A percentile compares a stretch with the other conserved stretches of the same genome.
These are phyloP conservation scores for Gnaphalium uliginosum DNA, from an alignment of 129 eudicot genomes.

Conservation along the genomic window DNA sequence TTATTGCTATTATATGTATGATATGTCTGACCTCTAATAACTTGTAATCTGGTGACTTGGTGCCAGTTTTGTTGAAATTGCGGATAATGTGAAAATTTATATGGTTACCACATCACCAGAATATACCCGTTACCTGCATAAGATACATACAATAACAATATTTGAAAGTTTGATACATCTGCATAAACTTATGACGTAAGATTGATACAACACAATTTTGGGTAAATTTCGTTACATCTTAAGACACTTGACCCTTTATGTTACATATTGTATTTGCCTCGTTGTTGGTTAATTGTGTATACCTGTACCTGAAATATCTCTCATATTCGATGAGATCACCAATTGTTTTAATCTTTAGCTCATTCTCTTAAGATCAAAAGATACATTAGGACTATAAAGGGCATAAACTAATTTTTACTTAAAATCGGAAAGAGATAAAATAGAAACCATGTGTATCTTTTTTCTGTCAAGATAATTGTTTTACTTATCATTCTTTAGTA, in stretches of 20 bases:
- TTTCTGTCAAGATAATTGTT: neutral
- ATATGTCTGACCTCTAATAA: too few relatives aligned
- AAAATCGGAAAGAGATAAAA: neutral
- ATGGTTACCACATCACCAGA: too few relatives aligned
- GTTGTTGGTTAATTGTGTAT: neutral
- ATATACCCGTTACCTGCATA: too few relatives aligned
- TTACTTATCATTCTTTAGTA: neutral
- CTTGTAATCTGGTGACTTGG: too few relatives aligned
- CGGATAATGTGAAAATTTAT: too few relatives aligned
- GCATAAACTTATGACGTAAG: too few relatives aligned
- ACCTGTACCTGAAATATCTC: neutral
- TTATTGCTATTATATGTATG: too few relatives aligned
- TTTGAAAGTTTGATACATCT: neutral
- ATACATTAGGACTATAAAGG: neutral
- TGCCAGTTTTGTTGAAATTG: too few relatives aligned
- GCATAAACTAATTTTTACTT: neutral
- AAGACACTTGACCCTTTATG: too few relatives aligned
- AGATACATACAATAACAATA: too few relatives aligned
- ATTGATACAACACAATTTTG: too few relatives aligned
- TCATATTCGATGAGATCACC: neutral
- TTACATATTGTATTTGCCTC: neutral
- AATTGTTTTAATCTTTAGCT: neutral
- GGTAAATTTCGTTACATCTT: too few relatives aligned
- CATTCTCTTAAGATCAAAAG: neutral
- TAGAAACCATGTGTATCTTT: neutral